Evolutionary conservation across 1,139 yeast species (phyloP).

Genomic region (Suhomyces ambrosiae): DNA sequence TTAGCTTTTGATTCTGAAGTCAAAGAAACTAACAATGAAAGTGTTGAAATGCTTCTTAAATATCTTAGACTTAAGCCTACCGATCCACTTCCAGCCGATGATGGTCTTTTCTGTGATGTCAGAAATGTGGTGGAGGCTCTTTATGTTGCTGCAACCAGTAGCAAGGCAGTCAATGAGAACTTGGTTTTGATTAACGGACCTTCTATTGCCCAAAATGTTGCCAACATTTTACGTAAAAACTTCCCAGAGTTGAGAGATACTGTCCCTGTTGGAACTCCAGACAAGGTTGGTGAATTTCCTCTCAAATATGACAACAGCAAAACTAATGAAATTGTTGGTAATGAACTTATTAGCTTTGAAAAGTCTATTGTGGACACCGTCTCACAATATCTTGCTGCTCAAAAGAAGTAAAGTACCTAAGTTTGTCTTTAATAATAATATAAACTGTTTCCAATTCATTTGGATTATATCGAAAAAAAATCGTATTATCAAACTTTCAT

Average conservation of each 20-base stretch:
- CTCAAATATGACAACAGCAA: no score
- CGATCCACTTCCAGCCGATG: slow-evolving; percentile 13
- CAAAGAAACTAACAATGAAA: slow-evolving; percentile 33
- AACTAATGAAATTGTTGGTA: no score
- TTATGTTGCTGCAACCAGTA: slow-evolving; percentile 14
- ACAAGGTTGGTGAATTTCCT: no score
- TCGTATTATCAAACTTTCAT: no score
- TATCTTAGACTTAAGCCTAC: slow-evolving; percentile 16
- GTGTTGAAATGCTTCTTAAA: slow-evolving; percentile 33
- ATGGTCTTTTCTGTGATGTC: slow-evolving; percentile 24
- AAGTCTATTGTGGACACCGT: no score
- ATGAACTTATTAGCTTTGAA: no score
- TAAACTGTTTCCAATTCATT: no score
- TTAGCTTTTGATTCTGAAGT: slow-evolving; percentile 30
- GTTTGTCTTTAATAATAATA: no score
- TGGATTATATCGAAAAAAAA: no score
- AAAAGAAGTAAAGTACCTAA: no score
- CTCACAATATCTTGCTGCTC: no score
- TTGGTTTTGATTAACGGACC: slow-evolving; percentile 17
- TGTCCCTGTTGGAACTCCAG: slow-evolving; percentile 28
- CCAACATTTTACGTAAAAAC: slow-evolving; percentile 19
- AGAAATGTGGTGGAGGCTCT: slow-evolving; percentile 20
- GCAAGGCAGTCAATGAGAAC: slow-evolving; percentile 13
- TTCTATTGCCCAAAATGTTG: slow-evolving; percentile 21
- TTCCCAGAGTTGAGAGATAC: slow-evolving; percentile 28